Evolutionary conservation across 2,329 filamentous ascomycete genomes (phyloP).

Genomic region (Ambrosiella xylebori): DNA sequence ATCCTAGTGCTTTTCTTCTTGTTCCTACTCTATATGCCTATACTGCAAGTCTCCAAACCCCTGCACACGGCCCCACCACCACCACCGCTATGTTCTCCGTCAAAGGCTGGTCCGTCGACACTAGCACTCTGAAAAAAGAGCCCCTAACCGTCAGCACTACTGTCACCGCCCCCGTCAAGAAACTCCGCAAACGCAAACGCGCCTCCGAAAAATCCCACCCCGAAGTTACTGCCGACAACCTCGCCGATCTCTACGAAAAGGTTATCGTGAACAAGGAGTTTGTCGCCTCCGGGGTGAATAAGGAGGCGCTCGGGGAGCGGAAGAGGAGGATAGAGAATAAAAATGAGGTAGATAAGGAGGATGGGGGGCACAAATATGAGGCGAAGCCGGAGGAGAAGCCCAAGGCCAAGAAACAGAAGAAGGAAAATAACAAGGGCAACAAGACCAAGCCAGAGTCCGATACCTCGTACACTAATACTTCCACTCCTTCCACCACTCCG

Average conservation of each 20-base stretch:
- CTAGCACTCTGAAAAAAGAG: constrained; percentile 55
- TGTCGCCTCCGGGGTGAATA: constrained; percentile 15
- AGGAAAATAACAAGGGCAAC: constrained; percentile 20
- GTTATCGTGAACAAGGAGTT: constrained; percentile 53
- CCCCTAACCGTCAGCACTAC: constrained; percentile 18
- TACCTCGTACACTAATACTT: constrained; percentile 20
- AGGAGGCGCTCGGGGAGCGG: constrained; percentile 8
- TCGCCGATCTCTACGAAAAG: constrained; percentile 61
- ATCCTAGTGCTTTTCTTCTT: background rate
- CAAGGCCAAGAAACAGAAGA: constrained; percentile 17
- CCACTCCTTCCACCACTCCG: constrained; percentile 23
- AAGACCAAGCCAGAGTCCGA: constrained; percentile 13
- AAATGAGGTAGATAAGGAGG: constrained; percentile 16
- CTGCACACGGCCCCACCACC: background rate
- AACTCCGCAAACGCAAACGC: constrained; percentile 44
- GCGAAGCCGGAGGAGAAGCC: constrained; percentile 19
- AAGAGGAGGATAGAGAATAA: constrained; percentile 3
- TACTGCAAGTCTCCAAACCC: background rate
- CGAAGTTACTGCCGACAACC: constrained; percentile 49
- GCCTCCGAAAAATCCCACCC: constrained; percentile 16
- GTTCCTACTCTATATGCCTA: background rate
- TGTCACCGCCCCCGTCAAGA: constrained; percentile 20
- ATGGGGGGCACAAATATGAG: constrained; percentile 12
- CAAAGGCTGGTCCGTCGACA: constrained; percentile 74
- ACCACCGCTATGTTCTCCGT: constrained; percentile 63